Evolutionary conservation across 768 basidiomycete species (phyloP), one percentile per base, ranked within the genome.

Genomic region (Leccinum longicurvipes): DNA sequence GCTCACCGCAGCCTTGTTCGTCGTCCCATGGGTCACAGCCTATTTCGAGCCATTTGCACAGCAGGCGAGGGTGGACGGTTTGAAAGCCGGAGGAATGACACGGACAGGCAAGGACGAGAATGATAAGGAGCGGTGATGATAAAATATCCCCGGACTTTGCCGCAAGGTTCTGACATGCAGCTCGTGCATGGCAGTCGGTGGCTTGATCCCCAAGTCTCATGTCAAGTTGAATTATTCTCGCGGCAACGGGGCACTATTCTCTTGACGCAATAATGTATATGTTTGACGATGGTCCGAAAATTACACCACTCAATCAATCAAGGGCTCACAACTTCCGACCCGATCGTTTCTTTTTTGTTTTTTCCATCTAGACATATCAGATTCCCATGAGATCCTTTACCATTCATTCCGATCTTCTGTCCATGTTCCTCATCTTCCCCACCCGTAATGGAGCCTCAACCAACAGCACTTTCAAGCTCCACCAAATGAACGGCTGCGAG

Each of bases 401-500:
- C 34, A 27, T 32, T 36, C 49, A 44, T 58, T 28, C 44, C 24
- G 17, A 55, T 55, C 25, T 17, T 39, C n/a, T 10, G 39, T 29
- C n/a, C 23, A 19, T 39, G 23, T 10, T 23, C 44, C 9, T 10
- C 6, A 17, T 21, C 12, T 36, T 29, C 19, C 39, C 39, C n/a
- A 39, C 19, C 39, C 39, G 19, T 19, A 27, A 29, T 24, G 15
- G 6, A 19, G 23, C 15, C 36, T 55, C 62, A 73, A 15, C 60
- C 71, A 50, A 63, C 69, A 49, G 64, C 59, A 36, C 58, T 59
- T 41, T 91, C 90, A 62, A 93, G 67, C 63, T 90, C 89, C 4
- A 82, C 84, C 32, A 93, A 70, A 74, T 89, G 86, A 54, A 91
- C 87, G 17, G 89, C 90, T 24, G 79, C 91, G 53, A 93, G 74